Conservation (phyloP, 2,329 filamentous ascomycete species). For the Claviceps capensis region DNA sequence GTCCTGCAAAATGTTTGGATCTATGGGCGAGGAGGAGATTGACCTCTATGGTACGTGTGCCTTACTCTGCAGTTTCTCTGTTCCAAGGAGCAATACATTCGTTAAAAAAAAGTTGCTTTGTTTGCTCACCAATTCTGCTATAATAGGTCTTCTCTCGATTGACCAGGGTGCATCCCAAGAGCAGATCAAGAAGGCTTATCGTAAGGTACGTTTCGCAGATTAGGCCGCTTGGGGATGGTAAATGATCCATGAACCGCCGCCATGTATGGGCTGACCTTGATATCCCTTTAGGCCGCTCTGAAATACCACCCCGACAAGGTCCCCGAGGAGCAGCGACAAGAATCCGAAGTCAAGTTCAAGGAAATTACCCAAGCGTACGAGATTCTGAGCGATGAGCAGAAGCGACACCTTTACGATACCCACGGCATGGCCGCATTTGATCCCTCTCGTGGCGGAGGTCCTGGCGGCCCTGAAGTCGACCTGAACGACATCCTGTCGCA, state of each 20-base stretch:
- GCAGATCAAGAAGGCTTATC: constrained; percentile 91
- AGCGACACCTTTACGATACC: constrained; percentile 79
- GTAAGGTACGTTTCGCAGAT: constrained; percentile 52
- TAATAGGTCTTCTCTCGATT: constrained; percentile 64
- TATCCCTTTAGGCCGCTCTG: constrained; percentile 54
- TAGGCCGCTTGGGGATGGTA: too few relatives aligned
- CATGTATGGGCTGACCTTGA: constrained; percentile 4
- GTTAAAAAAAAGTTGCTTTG: neutral
- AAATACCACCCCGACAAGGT: constrained; percentile 94
- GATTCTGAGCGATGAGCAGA: constrained; percentile 91
- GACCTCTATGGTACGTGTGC: constrained; percentile 49
- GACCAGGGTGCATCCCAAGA: constrained; percentile 56
- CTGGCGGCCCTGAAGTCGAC: constrained; percentile 59
- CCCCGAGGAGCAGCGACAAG: constrained; percentile 66
- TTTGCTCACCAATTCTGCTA: constrained; percentile 4
- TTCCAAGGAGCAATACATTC: too few relatives aligned
- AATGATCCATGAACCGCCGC: too few relatives aligned
- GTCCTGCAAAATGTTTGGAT: constrained; percentile 11
- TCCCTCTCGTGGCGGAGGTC: constrained; percentile 51
- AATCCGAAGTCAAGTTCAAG: constrained; percentile 88
- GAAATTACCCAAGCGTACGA: constrained; percentile 88
- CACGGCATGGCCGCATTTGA: constrained; percentile 97
- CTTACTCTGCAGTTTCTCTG: neutral
- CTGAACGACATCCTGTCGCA: constrained; percentile 86
- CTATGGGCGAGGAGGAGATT: constrained; percentile 26